phyloP scores from a whole-genome alignment of 2,329 filamentous ascomycete species.

The Cladobotryum mycophilum region DNA sequence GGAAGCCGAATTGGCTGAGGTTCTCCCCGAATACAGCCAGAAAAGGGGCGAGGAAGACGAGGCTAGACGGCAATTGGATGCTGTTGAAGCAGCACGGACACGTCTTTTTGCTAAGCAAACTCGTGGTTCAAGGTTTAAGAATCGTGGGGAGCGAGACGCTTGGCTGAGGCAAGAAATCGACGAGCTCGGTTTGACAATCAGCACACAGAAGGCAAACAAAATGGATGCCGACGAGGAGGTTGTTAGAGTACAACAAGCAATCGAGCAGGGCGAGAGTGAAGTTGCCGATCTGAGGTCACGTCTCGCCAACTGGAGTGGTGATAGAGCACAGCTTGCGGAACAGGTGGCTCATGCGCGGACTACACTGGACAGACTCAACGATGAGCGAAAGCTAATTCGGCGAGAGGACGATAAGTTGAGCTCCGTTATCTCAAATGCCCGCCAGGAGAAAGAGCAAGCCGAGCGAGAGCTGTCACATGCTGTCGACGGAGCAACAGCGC shows the following conservation, averaged over 20 bases:
- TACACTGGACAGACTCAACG: conserved; percentile 68
- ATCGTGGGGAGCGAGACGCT: conserved; percentile 79
- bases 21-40: conserved; percentile 72
- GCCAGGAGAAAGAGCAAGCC: conserved; percentile 69
- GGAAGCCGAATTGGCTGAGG: conserved; percentile 65
- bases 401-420: conserved; percentile 85
- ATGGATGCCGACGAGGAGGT: conserved; percentile 83
- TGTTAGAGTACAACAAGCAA: conserved; percentile 60
- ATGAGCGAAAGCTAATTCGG: conserved; percentile 81
- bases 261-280: conserved; percentile 65
- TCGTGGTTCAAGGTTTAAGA: conserved; percentile 78
- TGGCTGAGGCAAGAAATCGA: conserved; percentile 76
- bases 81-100: conserved; percentile 67
- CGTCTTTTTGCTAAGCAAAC: conserved; percentile 90
- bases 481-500: conserved; percentile 84
- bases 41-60: conserved; percentile 67
- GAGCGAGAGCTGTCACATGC: conserved; percentile 73
- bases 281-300: conserved; percentile 63
- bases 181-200: conserved; percentile 69
- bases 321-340: conserved; percentile 65
- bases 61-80: conserved; percentile 64
- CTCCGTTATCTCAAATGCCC: conserved; percentile 67
- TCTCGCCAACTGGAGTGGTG: conserved; percentile 72
- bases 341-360: conserved; percentile 74
- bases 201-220: conserved; percentile 75